Conservation (phyloP, 805 yeast species). For the Pichia thaimueangensis region DNA sequence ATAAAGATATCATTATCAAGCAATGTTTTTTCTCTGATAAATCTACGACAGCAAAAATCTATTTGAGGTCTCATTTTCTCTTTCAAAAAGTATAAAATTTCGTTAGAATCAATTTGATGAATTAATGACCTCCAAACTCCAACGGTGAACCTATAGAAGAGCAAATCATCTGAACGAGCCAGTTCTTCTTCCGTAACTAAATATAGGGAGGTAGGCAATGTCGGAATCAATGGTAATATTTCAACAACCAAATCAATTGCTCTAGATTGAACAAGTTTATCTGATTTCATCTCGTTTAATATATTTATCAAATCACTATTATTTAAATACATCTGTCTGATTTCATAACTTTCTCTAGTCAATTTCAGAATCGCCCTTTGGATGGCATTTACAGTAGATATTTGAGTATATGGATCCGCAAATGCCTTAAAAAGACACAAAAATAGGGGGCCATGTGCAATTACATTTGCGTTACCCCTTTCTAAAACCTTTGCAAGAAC, state of each 20-base stretch:
- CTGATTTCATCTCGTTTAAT: conserved; percentile 19
- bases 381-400: conserved; percentile 19
- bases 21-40: conserved; percentile 15
- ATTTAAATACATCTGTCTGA: conserved; percentile 26
- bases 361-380: conserved; percentile 20
- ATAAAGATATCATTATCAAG: not conserved
- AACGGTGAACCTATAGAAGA: conserved; percentile 25
- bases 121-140: conserved; percentile 28
- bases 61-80: conserved; percentile 18
- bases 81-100: conserved; percentile 10
- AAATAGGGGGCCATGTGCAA: conserved; percentile 14
- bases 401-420: conserved; percentile 16
- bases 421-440: conserved; percentile 21
- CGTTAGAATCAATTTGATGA: not conserved
- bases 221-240: conserved; percentile 21
- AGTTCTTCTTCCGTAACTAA: conserved; percentile 21
- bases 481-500: conserved; percentile 23
- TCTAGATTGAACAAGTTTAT: conserved; percentile 25
- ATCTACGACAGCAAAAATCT: conserved; percentile 21
- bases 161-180: conserved; percentile 23
- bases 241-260: conserved; percentile 28
- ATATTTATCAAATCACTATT: conserved; percentile 18
- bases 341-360: conserved; percentile 24
- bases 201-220: conserved; percentile 23
- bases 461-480: conserved; percentile 25